phyloP scores from a whole-genome alignment of 2,329 filamentous ascomycete species.

The Zymoseptoria passerinii region DNA sequence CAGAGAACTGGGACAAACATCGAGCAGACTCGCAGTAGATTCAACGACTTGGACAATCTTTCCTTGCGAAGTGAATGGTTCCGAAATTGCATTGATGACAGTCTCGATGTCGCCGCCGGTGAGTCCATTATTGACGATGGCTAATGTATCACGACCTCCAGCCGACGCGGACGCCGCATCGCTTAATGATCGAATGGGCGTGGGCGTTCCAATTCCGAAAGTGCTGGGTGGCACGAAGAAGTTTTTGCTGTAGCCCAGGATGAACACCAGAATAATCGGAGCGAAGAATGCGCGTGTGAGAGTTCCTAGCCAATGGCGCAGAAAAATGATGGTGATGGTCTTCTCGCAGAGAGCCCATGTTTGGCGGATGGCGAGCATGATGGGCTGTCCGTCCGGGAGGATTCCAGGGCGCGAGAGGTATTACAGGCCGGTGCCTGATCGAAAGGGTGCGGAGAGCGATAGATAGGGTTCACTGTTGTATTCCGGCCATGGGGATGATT shows the following conservation, averaged over 20 bases:
- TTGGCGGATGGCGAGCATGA: slow-evolving; percentile 30
- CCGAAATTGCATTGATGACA: slow-evolving; percentile 57
- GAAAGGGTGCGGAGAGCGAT: not conserved
- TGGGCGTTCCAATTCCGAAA: slow-evolving; percentile 61
- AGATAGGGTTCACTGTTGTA: not conserved
- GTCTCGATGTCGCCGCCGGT: slow-evolving; percentile 61
- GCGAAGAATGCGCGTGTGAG: slow-evolving; percentile 48
- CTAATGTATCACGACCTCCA: slow-evolving; percentile 58
- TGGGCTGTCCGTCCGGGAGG: not conserved
- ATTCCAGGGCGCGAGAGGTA: not conserved
- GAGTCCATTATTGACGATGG: slow-evolving; percentile 67
- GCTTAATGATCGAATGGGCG: slow-evolving; percentile 54
- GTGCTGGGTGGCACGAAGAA: slow-evolving; percentile 70
- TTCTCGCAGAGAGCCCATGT: slow-evolving; percentile 51
- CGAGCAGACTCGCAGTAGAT: slow-evolving; percentile 50
- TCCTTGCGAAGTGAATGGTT: slow-evolving; percentile 48
- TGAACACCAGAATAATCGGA: slow-evolving; percentile 45
- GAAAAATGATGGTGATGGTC: slow-evolving; percentile 47
- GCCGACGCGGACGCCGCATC: slow-evolving; percentile 53
- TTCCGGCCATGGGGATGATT: not conserved
- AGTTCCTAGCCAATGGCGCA: slow-evolving; percentile 48
- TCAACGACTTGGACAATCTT: slow-evolving; percentile 49
- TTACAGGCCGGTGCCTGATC: not conserved
- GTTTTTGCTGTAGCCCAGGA: slow-evolving; percentile 57
- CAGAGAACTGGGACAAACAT: slow-evolving; percentile 50